Conservation (phyloP, 192 early-diverging fungal species). For the Funneliformis mosseae region DNA sequence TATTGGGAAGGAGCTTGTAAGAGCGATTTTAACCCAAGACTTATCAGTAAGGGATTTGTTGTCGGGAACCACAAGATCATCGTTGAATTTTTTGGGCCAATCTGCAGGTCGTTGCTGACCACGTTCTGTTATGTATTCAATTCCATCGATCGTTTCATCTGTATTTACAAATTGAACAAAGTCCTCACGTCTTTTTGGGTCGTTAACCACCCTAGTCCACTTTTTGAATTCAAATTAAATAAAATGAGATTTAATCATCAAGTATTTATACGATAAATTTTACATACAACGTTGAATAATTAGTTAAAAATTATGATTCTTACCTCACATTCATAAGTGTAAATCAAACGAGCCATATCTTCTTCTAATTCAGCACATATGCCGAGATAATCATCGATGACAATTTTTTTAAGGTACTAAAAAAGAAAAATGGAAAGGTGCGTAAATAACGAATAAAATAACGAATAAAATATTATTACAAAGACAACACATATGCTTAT, state of each 20-base stretch:
- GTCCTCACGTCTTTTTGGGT: slow-evolving; percentile 53
- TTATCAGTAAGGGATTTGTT: slow-evolving; percentile 10
- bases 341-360: slow-evolving; percentile 65
- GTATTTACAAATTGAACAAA: slow-evolving; percentile 71
- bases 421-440: neutral
- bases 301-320: neutral
- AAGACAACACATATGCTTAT: neutral
- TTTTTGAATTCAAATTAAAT: neutral
- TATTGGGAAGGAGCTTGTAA: slow-evolving; percentile 42
- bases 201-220: slow-evolving; percentile 65
- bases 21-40: slow-evolving; percentile 47
- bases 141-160: slow-evolving; percentile 45
- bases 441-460: neutral
- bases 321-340: slow-evolving; percentile 59
- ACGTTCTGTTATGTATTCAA: slow-evolving; percentile 63
- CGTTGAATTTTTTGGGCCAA: slow-evolving; percentile 55
- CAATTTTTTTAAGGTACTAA: slow-evolving; percentile 55
- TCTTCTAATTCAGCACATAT: slow-evolving; percentile 64
- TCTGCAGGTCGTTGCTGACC: slow-evolving; percentile 66
- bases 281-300: too few species aligned
- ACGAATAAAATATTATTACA: neutral
- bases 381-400: slow-evolving; percentile 66
- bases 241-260: neutral
- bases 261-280: too few species aligned
- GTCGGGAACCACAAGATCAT: slow-evolving; percentile 12